Evolutionary conservation across 2,329 filamentous ascomycete species (phyloP).

Genomic region (Chaetomiaceae sp.): DNA sequence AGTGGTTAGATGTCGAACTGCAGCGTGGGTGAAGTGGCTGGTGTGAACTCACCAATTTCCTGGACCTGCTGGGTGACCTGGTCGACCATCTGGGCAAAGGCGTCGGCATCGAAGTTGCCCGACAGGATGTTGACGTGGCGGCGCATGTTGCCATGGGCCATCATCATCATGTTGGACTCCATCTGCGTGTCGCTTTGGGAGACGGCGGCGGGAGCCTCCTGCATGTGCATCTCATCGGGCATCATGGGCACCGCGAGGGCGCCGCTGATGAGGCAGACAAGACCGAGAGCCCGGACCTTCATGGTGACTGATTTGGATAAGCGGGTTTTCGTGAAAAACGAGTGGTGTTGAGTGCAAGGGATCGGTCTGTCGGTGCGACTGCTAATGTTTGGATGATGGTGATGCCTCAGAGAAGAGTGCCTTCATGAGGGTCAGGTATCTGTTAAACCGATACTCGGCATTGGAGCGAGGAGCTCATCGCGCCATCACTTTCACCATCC

Average conservation of each 20-base stretch:
- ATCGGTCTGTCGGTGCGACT: not conserved
- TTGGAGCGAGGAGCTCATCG: too few relatives aligned
- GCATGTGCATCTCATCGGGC: slow-evolving; percentile 6
- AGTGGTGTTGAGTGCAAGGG: not conserved
- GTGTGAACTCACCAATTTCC: slow-evolving; percentile 13
- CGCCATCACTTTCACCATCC: too few relatives aligned
- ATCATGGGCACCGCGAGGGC: slow-evolving; percentile 16
- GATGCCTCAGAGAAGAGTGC: not conserved
- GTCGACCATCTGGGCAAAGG: slow-evolving; percentile 11
- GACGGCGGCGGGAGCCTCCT: not conserved
- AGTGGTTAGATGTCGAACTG: not conserved
- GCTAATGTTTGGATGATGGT: not conserved
- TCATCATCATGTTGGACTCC: not conserved
- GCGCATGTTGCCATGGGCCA: slow-evolving; percentile 1
- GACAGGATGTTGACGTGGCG: not conserved
- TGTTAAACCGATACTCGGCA: not conserved
- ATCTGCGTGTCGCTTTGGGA: not conserved
- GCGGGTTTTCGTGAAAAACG: not conserved
- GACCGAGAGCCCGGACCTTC: slow-evolving; percentile 18
- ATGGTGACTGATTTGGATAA: slow-evolving; percentile 11
- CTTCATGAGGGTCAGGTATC: not conserved
- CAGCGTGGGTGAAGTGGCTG: not conserved
- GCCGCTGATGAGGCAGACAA: slow-evolving; percentile 16
- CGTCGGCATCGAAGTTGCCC: slow-evolving; percentile 3
- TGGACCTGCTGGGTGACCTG: slow-evolving; percentile 12